Conservation (phyloP, 163 green algal species). For the Smithsoniella earleae region DNA sequence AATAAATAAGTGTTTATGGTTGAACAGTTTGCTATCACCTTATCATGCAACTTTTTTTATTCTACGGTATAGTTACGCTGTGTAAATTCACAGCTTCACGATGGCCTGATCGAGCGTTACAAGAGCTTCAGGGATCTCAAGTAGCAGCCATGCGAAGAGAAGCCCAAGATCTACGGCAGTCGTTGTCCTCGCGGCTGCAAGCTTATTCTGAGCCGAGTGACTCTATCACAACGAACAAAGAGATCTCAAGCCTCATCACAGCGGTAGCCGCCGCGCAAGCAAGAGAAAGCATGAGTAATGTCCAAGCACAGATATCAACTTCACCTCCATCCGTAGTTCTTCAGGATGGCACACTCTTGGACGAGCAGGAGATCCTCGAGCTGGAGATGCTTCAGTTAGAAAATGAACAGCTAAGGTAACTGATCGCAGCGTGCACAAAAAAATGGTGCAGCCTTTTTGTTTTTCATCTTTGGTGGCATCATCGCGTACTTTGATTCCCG, state of each 20-base stretch:
- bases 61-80: no score
- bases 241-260: slow-evolving; percentile 27
- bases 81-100: no score
- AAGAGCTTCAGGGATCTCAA: slow-evolving; percentile 14
- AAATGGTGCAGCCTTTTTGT: background rate
- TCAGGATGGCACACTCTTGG: slow-evolving; percentile 18
- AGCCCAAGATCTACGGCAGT: background rate
- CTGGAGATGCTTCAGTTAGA: slow-evolving; percentile 29
- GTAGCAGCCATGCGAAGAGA: slow-evolving; percentile 21
- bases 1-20: no score
- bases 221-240: slow-evolving; percentile 13
- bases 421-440: background rate
- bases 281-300: background rate
- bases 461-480: no score
- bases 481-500: no score
- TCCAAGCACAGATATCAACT: background rate
- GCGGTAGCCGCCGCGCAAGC: background rate
- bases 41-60: no score
- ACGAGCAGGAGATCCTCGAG: slow-evolving; percentile 17
- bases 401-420: slow-evolving; percentile 4
- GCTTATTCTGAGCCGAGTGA: background rate
- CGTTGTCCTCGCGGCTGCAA: background rate
- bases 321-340: background rate
- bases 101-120: no score
- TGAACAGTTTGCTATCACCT: no score